A percentile compares a stretch with the other conserved stretches of the same genome.
These are phyloP conservation scores for Westerdykella ornata DNA, from an alignment of 2,329 filamentous ascomycete species.

Conservation along the genomic window DNA sequence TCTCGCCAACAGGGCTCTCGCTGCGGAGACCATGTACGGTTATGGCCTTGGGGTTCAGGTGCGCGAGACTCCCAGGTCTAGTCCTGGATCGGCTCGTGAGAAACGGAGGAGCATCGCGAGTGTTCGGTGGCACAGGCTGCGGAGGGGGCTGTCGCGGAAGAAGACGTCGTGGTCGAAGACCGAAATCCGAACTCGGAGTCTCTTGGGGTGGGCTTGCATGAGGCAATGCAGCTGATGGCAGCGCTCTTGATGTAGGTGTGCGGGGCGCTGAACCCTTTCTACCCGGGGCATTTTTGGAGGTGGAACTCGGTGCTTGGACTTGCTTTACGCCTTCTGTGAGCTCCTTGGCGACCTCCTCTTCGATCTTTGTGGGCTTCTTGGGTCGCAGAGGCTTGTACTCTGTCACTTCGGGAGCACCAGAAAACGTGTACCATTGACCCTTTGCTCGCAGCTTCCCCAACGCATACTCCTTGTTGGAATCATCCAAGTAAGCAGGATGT, in stretches of 20 bases:
- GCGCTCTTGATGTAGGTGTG: neutral
- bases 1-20: no score
- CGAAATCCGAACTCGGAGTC: neutral
- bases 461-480: constrained; percentile 6
- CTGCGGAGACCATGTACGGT: no score
- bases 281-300: neutral
- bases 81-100: neutral
- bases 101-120: neutral
- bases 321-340: neutral
- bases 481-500: constrained; percentile 25
- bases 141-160: neutral
- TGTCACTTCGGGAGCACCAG: constrained; percentile 5
- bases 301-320: no score
- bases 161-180: neutral
- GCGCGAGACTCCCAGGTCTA: neutral
- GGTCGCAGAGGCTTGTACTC: constrained; percentile 8
- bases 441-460: constrained; percentile 10
- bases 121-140: no score
- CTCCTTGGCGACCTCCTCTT: constrained; percentile 3
- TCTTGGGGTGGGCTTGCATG: no score
- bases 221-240: neutral
- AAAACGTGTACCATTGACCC: constrained; percentile 8
- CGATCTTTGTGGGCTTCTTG: constrained; percentile 2
- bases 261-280: neutral
- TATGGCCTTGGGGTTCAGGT: no score